phyloP scores from a whole-genome alignment of 495 filamentous ascomycete genomes.

The Penicillium daleae region DNA sequence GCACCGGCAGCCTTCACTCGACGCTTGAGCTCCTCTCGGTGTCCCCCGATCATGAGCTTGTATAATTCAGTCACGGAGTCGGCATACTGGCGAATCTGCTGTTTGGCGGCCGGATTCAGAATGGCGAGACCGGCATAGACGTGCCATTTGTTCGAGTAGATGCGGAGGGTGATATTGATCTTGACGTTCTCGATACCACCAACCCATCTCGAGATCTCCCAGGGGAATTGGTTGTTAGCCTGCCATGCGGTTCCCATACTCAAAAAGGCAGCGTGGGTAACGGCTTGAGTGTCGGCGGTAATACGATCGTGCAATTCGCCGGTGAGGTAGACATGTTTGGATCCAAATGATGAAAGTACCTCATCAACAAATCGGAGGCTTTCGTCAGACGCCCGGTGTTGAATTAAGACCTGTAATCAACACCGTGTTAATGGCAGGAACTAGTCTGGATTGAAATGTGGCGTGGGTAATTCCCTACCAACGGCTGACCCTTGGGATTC shows the following conservation, averaged over 20 bases:
- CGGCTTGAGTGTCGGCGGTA: slow-evolving; percentile 96
- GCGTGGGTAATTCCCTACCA: slow-evolving; percentile 55
- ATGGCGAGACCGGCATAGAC: slow-evolving; percentile 98
- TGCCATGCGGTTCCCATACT: slow-evolving; percentile 98
- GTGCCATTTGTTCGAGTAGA: slow-evolving; percentile 99
- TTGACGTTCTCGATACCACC: slow-evolving; percentile 99
- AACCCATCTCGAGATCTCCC: slow-evolving; percentile 90
- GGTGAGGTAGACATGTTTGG: slow-evolving; percentile 81
- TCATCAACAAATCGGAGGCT: slow-evolving; percentile 77
- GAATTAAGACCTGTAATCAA: slow-evolving; percentile 71
- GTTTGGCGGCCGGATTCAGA: slow-evolving; percentile 86
- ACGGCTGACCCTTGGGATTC: slow-evolving; percentile 81
- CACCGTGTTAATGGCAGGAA: slow-evolving; percentile 20
- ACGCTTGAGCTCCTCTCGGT: slow-evolving; percentile 74
- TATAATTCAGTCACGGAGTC: slow-evolving; percentile 90
- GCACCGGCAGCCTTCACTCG: slow-evolving; percentile 78
- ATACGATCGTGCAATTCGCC: slow-evolving; percentile 91
- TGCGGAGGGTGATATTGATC: slow-evolving; percentile 95
- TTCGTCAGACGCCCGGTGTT: slow-evolving; percentile 81
- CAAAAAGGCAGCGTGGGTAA: slow-evolving; percentile 95
- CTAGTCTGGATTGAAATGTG: slow-evolving; percentile 7
- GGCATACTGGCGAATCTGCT: slow-evolving; percentile 93
- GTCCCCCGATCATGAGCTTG: slow-evolving; percentile 91
- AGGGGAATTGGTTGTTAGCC: slow-evolving; percentile 90
- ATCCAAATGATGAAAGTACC: slow-evolving; percentile 79